Percentiles rank a stretch among this genome's conserved stretches.
phyloP scores from a whole-genome alignment of 202 grass and related monocot genomes.

The Dendrocalamus latiflorus region DNA sequence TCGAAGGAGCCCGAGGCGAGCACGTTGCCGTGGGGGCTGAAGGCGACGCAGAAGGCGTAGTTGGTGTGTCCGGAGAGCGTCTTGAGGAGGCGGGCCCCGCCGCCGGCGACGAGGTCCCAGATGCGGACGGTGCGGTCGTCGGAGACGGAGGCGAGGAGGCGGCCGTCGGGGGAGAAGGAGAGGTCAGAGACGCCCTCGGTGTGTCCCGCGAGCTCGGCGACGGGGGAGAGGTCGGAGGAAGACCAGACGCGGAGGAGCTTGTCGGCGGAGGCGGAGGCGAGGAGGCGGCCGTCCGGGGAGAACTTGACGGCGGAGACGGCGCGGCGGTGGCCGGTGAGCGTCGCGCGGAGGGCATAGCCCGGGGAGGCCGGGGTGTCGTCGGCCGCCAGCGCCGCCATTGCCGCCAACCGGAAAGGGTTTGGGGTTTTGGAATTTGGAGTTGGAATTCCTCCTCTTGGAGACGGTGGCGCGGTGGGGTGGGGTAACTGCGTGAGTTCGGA shows the following conservation, averaged over 20 bases:
- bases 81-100: constrained; percentile 50
- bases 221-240: constrained; percentile 42
- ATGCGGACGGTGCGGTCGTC: constrained; percentile 83
- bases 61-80: constrained; percentile 88
- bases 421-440: constrained; percentile 19
- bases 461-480: too few relatives aligned
- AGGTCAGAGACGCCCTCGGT: constrained; percentile 72
- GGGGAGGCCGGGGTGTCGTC: constrained; percentile 24
- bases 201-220: constrained; percentile 56
- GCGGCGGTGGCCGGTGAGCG: constrained; percentile 58
- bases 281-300: constrained; percentile 78
- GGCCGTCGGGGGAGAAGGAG: constrained; percentile 77
- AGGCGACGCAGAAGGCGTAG: constrained; percentile 82
- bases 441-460: neutral
- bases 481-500: neutral
- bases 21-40: constrained; percentile 80
- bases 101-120: constrained; percentile 75
- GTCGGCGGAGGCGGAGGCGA: constrained; percentile 83
- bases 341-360: constrained; percentile 54
- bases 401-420: constrained; percentile 31
- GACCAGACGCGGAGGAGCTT: constrained; percentile 74
- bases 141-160: constrained; percentile 73
- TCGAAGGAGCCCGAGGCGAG: constrained; percentile 90
- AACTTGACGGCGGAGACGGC: constrained; percentile 79
- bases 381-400: constrained; percentile 43